Base-by-base conservation (phyloP, 192 early-diverging fungal genomes). In the Mortierella claussenii region DNA sequence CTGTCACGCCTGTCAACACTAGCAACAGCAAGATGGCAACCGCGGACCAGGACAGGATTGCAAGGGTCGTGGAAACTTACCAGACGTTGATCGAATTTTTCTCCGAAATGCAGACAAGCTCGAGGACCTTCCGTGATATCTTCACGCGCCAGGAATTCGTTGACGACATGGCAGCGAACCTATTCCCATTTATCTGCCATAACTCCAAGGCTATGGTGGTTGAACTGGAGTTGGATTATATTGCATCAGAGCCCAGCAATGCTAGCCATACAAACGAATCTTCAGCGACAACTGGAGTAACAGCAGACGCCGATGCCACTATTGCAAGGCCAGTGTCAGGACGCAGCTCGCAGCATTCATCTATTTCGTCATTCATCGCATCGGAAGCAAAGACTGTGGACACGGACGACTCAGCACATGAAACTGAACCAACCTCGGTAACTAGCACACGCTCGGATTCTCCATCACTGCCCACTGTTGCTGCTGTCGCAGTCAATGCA, bases 111-210 rank as follows among this genome's bases (percentile, higher is more conserved):
- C 80, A 82, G 48, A 32, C 60, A 21, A 76, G 65, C 36, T 86
- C 79, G 18, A 75, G 75, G 26, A 78, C 83, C 20, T 84, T 90
- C 44, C 83, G 78, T 53, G 88, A 89, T 17, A 65, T 69, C 23
- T 83, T 86, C 46, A 53, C 53, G 4, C 82, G 74, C 8, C 68
- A 68, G 9, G 89, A 90, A 28, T 69, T 80, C 21, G 59, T 88
- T 47, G 87, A 88, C 55, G 71, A 61, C 15, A 56, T 90, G 15
- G 69, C 89, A 21, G 64, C 73, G 20, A 82, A 86, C 24, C 23
- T 90, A 4, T 91, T 90, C 58, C 79, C 73, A 20, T 67, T 89
- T 21, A 80, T 88, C 11, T 87, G 82, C 45, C 60, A 74, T 17
- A 71, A 65, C 27, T 64, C 75, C 17, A 81, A 81, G 54, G 64